Percentiles rank a stretch among this genome's conserved stretches.
These are phyloP conservation scores for Candida mesenterica DNA, from an alignment of 1,139 yeast species.

Conservation along the genomic window DNA sequence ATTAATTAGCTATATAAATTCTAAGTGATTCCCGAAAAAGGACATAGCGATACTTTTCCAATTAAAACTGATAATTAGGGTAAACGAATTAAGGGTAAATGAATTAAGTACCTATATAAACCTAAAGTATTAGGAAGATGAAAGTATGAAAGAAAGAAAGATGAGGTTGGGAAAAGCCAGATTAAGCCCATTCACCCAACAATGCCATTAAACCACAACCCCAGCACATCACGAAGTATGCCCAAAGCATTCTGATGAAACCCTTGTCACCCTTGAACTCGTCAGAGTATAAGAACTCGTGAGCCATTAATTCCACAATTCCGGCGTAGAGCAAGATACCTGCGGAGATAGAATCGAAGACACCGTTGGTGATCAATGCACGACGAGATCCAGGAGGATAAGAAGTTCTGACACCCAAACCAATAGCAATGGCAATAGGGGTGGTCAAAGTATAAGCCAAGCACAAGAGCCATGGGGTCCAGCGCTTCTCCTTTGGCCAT, in stretches of 20 bases:
- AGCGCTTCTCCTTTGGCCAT: slow-evolving; percentile 53
- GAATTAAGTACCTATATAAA: too few species aligned
- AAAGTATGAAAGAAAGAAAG: not conserved
- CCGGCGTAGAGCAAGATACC: slow-evolving; percentile 87
- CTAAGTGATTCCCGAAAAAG: too few species aligned
- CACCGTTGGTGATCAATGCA: slow-evolving; percentile 71
- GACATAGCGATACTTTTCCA: too few species aligned
- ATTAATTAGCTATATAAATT: too few species aligned
- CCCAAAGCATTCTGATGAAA: slow-evolving; percentile 37
- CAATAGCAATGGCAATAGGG: slow-evolving; percentile 83
- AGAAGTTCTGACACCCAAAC: slow-evolving; percentile 73
- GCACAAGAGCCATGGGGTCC: slow-evolving; percentile 61
- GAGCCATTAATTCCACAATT: slow-evolving; percentile 83
- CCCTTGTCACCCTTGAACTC: slow-evolving; percentile 55
- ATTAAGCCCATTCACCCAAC: slow-evolving; percentile 82
- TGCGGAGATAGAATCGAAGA: slow-evolving; percentile 78
- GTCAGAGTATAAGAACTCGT: slow-evolving; percentile 73
- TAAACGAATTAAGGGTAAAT: not conserved
- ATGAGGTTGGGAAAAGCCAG: not conserved
- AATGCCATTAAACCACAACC: slow-evolving; percentile 88
- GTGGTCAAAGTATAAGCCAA: slow-evolving; percentile 68
- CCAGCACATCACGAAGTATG: slow-evolving; percentile 47
- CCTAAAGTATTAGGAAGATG: too few species aligned
- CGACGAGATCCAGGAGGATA: slow-evolving; percentile 61
- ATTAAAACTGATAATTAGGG: too few species aligned